These are phyloP conservation scores for Powellomyces hirtus DNA, from an alignment of 192 early-diverging fungal species.

Conservation along the genomic window DNA sequence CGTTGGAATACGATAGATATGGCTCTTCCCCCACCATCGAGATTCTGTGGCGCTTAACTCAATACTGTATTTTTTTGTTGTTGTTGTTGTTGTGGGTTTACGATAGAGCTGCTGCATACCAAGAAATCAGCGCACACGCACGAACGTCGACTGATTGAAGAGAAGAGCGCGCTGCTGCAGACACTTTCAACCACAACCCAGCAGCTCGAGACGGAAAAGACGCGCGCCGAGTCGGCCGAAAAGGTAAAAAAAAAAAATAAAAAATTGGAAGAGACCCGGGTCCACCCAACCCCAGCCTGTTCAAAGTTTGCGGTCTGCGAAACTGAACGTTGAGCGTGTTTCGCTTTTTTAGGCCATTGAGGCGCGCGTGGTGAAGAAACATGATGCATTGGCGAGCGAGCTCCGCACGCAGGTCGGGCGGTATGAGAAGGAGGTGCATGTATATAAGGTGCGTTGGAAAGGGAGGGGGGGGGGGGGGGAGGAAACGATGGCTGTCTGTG, in stretches of 20 bases:
- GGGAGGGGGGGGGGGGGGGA: too few relatives aligned
- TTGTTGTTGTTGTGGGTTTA: too few relatives aligned
- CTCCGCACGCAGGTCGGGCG: conserved; percentile 34
- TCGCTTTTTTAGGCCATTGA: conserved; percentile 39
- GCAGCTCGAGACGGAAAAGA: conserved; percentile 32
- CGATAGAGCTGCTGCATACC: conserved; percentile 51
- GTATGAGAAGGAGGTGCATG: conserved; percentile 35
- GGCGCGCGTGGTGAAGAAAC: conserved; percentile 32
- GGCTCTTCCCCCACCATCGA: too few relatives aligned
- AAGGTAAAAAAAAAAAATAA: too few relatives aligned
- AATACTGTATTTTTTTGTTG: too few relatives aligned
- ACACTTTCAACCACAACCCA: conserved; percentile 26
- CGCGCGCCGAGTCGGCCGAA: conserved; percentile 35
- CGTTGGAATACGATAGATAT: too few relatives aligned
- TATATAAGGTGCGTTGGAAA: conserved; percentile 29
- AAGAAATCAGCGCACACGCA: conserved; percentile 43
- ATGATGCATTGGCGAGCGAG: conserved; percentile 36
- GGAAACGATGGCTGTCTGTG: too few relatives aligned
- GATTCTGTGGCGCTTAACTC: too few relatives aligned
- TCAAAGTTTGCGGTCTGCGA: too few relatives aligned
- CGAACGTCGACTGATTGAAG: conserved; percentile 49
- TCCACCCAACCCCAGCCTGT: too few relatives aligned
- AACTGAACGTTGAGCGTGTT: too few relatives aligned
- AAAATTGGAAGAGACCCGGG: too few relatives aligned
- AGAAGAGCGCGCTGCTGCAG: conserved; percentile 39